Evolutionary conservation across 1,284 basidiomycete species (phyloP).

Genomic region (Earliella scabrosa): DNA sequence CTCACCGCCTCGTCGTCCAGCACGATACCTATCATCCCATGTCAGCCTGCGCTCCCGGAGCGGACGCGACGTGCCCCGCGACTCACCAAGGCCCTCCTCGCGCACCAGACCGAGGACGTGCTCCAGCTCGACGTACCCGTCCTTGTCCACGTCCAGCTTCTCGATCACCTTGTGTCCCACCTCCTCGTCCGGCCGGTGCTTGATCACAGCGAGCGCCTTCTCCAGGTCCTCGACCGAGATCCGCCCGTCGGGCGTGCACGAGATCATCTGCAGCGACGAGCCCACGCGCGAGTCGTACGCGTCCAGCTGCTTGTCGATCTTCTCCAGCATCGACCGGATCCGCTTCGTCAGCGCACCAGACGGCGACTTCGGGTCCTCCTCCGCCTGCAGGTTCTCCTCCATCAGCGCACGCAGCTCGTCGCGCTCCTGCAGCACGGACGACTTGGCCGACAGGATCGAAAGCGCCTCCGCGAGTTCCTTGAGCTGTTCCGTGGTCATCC

Average conservation of each 20-base stretch:
- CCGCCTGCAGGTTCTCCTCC: slow-evolving; percentile 89
- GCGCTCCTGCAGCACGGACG: slow-evolving; percentile 96
- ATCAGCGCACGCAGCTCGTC: slow-evolving; percentile 89
- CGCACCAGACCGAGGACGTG: slow-evolving; percentile 81
- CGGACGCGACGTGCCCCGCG: background rate
- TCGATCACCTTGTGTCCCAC: slow-evolving; percentile 89
- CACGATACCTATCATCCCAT: slow-evolving; percentile 55
- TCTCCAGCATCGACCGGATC: slow-evolving; percentile 94
- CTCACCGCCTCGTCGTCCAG: slow-evolving; percentile 76
- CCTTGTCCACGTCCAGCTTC: slow-evolving; percentile 96
- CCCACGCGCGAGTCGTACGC: slow-evolving; percentile 94
- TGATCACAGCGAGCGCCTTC: slow-evolving; percentile 92
- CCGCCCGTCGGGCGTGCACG: slow-evolving; percentile 89
- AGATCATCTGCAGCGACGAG: slow-evolving; percentile 92
- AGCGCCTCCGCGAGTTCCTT: slow-evolving; percentile 94
- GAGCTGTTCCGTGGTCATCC: slow-evolving; percentile 97
- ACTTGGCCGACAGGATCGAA: slow-evolving; percentile 91
- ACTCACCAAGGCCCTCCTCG: slow-evolving; percentile 77
- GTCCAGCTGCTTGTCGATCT: slow-evolving; percentile 92
- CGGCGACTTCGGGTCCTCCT: slow-evolving; percentile 84
- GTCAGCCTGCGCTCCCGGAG: slow-evolving; percentile 18
- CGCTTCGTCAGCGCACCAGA: slow-evolving; percentile 89
- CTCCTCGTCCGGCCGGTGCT: slow-evolving; percentile 91
- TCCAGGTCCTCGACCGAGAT: slow-evolving; percentile 91
- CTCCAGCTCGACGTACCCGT: slow-evolving; percentile 91